Evolutionary conservation across 2,329 filamentous ascomycete species (phyloP), one percentile per base, ranked within the genome.

Genomic region (Penicillium hordei): DNA sequence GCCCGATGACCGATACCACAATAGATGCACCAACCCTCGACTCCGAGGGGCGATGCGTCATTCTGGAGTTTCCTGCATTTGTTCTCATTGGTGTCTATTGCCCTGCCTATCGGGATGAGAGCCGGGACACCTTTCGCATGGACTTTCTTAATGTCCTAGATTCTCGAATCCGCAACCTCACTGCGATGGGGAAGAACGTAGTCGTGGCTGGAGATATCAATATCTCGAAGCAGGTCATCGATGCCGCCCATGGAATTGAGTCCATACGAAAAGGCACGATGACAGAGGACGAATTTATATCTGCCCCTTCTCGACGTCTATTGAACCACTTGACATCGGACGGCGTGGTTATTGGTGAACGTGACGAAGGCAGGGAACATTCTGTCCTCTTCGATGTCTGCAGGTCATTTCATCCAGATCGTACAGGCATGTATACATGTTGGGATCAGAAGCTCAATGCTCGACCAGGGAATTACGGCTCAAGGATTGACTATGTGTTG

Each of bases 401-500:
- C 65, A 85, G 94, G 48, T 84, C 83, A 27, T 95, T 93, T 69
- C 89, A 97, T 69, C 89, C 90, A 0, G 76, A 79, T n/a, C 83
- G 94, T 39, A 80, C 81, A 60, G 91, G 91, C 60, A 97, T 99
- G 94, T 97, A 91, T 73, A 97, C 94, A 0, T 96, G 93, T 73
- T 97, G 93, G 93, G 92, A 97, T 62, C 93, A 91, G 50, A 93
- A 90, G 72, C 89, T 92, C 70, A 97, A 97, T 74, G 90, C 91
- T n/a, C 83, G 94, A n/a, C 93, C 93, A 3, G 92, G 90, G 3
- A 97, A 97, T 72, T 95, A 89, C 73, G 94, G 94, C 6, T 89
- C 90, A 54, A 86, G 94, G 36, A 97, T 97, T 66, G 94, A 99
- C 74, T 97, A 96, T 74, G 84, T 99, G 19, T 82, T 97, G 4